Percentiles rank a stretch among this genome's conserved stretches.
phyloP scores from a whole-genome alignment of 1,284 basidiomycete genomes.

The Trichosporon faecale region DNA sequence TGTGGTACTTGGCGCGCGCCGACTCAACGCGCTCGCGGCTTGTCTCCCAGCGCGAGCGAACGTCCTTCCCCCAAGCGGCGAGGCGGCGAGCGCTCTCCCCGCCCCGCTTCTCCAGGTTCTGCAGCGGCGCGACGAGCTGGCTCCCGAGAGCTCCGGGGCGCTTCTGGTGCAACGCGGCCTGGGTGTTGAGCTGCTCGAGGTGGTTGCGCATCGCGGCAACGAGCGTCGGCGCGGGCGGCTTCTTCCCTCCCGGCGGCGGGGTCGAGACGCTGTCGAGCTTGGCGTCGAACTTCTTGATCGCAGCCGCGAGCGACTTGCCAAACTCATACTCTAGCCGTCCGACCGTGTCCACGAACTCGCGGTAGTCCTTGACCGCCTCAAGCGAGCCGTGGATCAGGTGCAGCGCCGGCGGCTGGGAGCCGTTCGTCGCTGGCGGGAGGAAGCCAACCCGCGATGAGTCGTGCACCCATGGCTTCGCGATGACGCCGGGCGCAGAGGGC shows the following conservation, averaged over 20 bases:
- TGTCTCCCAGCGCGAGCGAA: slow-evolving; percentile 24
- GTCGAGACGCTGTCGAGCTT: slow-evolving; percentile 15
- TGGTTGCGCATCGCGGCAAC: slow-evolving; percentile 21
- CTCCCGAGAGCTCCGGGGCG: slow-evolving; percentile 17
- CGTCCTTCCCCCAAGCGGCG: slow-evolving; percentile 23
- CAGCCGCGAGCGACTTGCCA: slow-evolving; percentile 21
- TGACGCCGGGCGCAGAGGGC: not conserved
- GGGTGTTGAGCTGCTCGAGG: slow-evolving; percentile 18
- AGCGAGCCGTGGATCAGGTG: slow-evolving; percentile 23
- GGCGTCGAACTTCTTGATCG: slow-evolving; percentile 25
- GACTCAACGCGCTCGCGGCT: slow-evolving; percentile 24
- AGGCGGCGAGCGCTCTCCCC: slow-evolving; percentile 21
- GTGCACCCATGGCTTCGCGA: slow-evolving; percentile 22
- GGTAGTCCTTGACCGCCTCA: slow-evolving; percentile 26
- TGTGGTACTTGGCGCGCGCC: slow-evolving; percentile 22
- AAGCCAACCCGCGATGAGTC: slow-evolving; percentile 21
- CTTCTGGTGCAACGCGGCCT: slow-evolving; percentile 23
- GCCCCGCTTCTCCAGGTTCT: slow-evolving; percentile 19
- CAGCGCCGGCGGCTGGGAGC: slow-evolving; percentile 11
- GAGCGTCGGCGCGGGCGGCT: slow-evolving; percentile 19
- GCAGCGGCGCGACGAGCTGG: slow-evolving; percentile 25
- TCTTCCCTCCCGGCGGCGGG: slow-evolving; percentile 15
- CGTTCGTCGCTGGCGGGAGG: slow-evolving; percentile 16
- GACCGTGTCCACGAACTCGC: slow-evolving; percentile 28
- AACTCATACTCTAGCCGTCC: slow-evolving; percentile 25